phyloP scores from a whole-genome alignment of 108 stramenopile species.

The Cyclotella distinguenda region DNA sequence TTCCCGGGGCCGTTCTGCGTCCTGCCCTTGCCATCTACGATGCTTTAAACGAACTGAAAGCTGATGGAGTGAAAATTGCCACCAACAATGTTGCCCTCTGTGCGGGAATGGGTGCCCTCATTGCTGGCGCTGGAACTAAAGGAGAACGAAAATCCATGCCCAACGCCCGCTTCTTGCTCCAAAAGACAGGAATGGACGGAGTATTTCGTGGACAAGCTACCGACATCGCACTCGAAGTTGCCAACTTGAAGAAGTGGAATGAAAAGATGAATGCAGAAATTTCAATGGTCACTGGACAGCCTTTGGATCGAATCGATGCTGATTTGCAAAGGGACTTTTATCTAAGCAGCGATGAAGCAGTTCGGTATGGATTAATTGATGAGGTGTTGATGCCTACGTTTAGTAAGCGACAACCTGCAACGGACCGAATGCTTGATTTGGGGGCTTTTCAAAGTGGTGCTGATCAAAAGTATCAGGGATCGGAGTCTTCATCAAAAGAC shows the following conservation, averaged over 20 bases:
- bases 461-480: slow-evolving; percentile 74
- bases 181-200: slow-evolving; percentile 88
- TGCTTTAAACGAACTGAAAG: slow-evolving; percentile 72
- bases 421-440: slow-evolving; percentile 55
- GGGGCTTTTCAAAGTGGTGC: slow-evolving; percentile 79
- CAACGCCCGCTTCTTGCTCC: slow-evolving; percentile 90
- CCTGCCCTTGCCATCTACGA: slow-evolving; percentile 90
- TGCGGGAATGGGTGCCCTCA: slow-evolving; percentile 90
- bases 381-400: slow-evolving; percentile 70
- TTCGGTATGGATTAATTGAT: slow-evolving; percentile 86
- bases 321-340: slow-evolving; percentile 95
- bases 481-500: not conserved
- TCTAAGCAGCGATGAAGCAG: slow-evolving; percentile 86
- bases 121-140: slow-evolving; percentile 86
- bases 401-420: slow-evolving; percentile 56
- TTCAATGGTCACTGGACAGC: slow-evolving; percentile 78
- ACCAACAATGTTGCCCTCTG: slow-evolving; percentile 91
- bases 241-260: slow-evolving; percentile 73
- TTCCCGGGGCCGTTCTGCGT: slow-evolving; percentile 82
- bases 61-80: slow-evolving; percentile 56
- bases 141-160: slow-evolving; percentile 82
- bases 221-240: slow-evolving; percentile 87
- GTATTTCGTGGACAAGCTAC: slow-evolving; percentile 87
- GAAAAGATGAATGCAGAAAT: slow-evolving; percentile 72
- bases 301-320: slow-evolving; percentile 62